Conservation (phyloP, 2,329 filamentous ascomycete genomes). For the Colletotrichum brevisporum region DNA sequence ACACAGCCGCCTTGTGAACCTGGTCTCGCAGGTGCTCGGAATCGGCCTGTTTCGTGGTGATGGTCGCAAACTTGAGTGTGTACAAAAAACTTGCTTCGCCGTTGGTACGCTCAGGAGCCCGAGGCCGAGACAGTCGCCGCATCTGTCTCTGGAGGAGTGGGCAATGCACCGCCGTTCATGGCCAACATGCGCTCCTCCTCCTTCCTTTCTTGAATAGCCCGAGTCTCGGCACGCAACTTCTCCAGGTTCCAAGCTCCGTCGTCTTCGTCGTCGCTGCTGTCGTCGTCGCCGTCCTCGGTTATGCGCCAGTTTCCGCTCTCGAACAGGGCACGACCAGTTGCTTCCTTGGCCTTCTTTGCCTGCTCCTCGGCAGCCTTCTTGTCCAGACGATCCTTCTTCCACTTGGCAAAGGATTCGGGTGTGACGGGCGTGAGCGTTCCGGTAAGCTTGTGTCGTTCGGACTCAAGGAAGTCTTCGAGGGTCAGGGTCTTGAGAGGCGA, state of each 20-base stretch:
- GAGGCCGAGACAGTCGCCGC: constrained; percentile 28
- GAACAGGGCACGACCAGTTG: constrained; percentile 94
- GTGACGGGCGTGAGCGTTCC: constrained; percentile 95
- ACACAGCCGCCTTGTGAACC: constrained; percentile 36
- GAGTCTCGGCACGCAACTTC: constrained; percentile 87
- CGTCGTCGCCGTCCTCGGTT: constrained; percentile 71
- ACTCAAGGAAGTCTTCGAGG: constrained; percentile 96
- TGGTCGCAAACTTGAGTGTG: constrained; percentile 33
- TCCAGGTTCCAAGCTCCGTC: constrained; percentile 81
- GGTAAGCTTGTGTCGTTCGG: constrained; percentile 93
- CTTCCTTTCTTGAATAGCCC: constrained; percentile 78
- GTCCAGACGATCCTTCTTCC: constrained; percentile 94
- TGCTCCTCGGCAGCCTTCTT: constrained; percentile 98
- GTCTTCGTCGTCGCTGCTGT: constrained; percentile 68
- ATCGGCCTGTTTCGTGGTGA: constrained; percentile 41
- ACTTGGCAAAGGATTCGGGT: constrained; percentile 91
- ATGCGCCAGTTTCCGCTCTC: constrained; percentile 93
- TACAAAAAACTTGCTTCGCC: constrained; percentile 29
- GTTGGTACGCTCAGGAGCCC: constrained; percentile 38
- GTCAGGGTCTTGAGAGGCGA: constrained; percentile 94
- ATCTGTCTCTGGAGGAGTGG: constrained; percentile 24
- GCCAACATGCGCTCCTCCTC: constrained; percentile 78
- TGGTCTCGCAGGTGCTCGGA: constrained; percentile 42
- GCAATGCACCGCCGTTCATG: constrained; percentile 43
- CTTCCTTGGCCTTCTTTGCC: constrained; percentile 91